A percentile compares a stretch with the other conserved stretches of the same genome.
Conservation (phyloP, 305 asterid species). For the Petunia hybrid region DNA sequence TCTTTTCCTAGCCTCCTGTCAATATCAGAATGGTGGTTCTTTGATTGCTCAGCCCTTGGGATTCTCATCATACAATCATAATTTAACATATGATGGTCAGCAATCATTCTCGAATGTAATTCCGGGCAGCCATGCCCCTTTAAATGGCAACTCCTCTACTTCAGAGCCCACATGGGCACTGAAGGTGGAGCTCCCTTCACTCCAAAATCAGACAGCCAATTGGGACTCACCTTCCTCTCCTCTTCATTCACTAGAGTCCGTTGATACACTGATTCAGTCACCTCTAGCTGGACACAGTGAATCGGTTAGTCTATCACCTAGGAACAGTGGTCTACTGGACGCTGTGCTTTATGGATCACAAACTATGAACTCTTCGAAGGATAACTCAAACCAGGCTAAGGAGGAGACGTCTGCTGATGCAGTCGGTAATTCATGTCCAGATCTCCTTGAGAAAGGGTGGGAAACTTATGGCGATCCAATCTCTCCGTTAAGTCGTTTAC, state of each 20-base stretch:
- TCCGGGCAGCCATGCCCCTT: conserved; percentile 62
- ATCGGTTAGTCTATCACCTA: conserved; percentile 57
- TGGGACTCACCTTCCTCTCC: conserved; percentile 71
- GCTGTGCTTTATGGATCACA: conserved; percentile 74
- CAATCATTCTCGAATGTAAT: conserved; percentile 43
- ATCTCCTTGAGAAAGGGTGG: conserved; percentile 51
- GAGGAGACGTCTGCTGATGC: conserved; percentile 35
- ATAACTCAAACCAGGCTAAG: conserved; percentile 36
- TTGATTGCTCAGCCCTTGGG: conserved; percentile 40
- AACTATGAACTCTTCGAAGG: conserved; percentile 48
- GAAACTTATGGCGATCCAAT: conserved; percentile 48
- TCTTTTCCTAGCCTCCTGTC: conserved; percentile 34
- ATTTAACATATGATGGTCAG: conserved; percentile 35
- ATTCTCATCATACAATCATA: conserved; percentile 43
- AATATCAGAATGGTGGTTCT: conserved; percentile 41
- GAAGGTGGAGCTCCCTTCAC: conserved; percentile 99
- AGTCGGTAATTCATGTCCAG: conserved; percentile 39
- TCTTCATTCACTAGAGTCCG: conserved; percentile 65
- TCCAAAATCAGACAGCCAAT: conserved; percentile 79
- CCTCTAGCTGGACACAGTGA: conserved; percentile 56
- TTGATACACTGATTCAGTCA: conserved; percentile 64
- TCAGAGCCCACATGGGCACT: conserved; percentile 73
- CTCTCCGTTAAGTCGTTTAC: conserved; percentile 61
- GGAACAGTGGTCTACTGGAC: conserved; percentile 76
- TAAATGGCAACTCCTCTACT: conserved; percentile 73